phyloP scores from a whole-genome alignment of 1,139 yeast genomes.

The Zygotorulaspora mrakii region DNA sequence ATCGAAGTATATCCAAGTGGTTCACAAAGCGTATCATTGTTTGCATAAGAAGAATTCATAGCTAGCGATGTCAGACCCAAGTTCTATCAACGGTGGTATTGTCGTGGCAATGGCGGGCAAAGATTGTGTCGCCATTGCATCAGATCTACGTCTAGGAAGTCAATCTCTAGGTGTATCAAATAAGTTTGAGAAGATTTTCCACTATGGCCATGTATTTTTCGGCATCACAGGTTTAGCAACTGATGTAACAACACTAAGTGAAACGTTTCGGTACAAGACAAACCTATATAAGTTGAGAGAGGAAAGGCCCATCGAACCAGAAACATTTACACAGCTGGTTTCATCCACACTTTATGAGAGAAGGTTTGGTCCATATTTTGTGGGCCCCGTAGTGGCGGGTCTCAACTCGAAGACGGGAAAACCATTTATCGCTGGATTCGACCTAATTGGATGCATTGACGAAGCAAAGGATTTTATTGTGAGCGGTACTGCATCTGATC shows the following conservation, averaged over 20 bases:
- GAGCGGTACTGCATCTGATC: conserved; percentile 96
- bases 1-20: background rate
- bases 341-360: conserved; percentile 85
- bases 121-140: conserved; percentile 96
- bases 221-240: conserved; percentile 95
- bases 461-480: conserved; percentile 93
- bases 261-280: conserved; percentile 76
- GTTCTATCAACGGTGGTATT: conserved; percentile 71
- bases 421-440: conserved; percentile 95
- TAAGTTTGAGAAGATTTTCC: conserved; percentile 88
- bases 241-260: conserved; percentile 83
- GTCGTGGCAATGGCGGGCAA: conserved; percentile 99
- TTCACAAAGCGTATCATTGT: background rate
- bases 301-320: conserved; percentile 89
- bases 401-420: conserved; percentile 71
- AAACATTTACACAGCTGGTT: conserved; percentile 87
- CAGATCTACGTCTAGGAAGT: conserved; percentile 89
- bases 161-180: conserved; percentile 91
- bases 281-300: conserved; percentile 88
- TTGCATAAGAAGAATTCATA: background rate
- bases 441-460: conserved; percentile 94
- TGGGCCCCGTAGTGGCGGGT: conserved; percentile 97
- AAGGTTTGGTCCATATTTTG: conserved; percentile 95
- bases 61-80: conserved; percentile 49
- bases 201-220: conserved; percentile 76